Percentiles rank a stretch among this genome's conserved stretches.
Evolutionary conservation across 2,329 filamentous ascomycete genomes (phyloP).

Genomic region (Microcyclospora pomicola): DNA sequence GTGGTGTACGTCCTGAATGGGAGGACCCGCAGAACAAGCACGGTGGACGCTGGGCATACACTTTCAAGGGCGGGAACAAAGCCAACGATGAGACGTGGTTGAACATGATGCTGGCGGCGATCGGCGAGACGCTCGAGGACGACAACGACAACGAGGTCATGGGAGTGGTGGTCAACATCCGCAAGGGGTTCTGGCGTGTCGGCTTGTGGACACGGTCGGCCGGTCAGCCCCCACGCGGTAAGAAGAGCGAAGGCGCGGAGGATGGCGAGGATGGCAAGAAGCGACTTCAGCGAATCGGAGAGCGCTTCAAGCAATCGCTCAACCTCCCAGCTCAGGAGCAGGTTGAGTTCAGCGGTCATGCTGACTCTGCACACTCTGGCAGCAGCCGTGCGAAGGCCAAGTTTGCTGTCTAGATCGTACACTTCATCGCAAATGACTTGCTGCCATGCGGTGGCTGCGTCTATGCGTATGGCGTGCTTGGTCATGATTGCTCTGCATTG

Average conservation of each 20-base stretch:
- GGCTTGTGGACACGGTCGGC: constrained; percentile 94
- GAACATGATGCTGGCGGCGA: constrained; percentile 89
- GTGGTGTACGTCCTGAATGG: constrained; percentile 93
- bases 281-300: constrained; percentile 70
- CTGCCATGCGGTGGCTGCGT: not conserved
- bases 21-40: constrained; percentile 98
- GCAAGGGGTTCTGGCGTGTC: constrained; percentile 95
- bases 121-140: constrained; percentile 92
- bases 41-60: constrained; percentile 96
- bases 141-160: constrained; percentile 95
- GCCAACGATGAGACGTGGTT: constrained; percentile 98
- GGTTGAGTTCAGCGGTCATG: constrained; percentile 94
- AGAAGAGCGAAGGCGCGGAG: constrained; percentile 32
- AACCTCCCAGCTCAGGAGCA: constrained; percentile 61
- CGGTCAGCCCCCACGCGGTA: constrained; percentile 64
- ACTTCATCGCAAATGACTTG: not conserved
- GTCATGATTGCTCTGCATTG: not conserved
- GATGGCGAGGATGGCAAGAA: constrained; percentile 65
- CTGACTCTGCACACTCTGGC: constrained; percentile 80
- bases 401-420: constrained; percentile 54
- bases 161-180: constrained; percentile 97
- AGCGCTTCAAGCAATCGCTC: constrained; percentile 83
- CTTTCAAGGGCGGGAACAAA: constrained; percentile 94
- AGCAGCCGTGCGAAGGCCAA: constrained; percentile 95
- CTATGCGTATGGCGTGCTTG: constrained; percentile 2